Percentiles rank a stretch among this genome's conserved stretches.
Conservation (phyloP, 345 rosid genomes). For the Passiflora organensis region DNA sequence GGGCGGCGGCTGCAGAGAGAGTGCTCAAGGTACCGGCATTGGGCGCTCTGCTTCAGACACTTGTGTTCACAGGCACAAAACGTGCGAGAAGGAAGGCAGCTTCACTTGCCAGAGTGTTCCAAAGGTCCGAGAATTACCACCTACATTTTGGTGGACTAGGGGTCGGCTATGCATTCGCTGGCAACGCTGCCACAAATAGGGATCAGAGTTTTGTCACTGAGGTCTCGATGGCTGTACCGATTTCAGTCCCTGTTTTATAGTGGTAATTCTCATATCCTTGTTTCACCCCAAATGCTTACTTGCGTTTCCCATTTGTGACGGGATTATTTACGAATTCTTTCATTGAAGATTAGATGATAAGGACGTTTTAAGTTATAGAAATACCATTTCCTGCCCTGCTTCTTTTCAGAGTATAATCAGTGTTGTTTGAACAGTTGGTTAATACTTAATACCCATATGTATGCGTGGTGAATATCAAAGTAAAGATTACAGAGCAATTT, state of each 20-base stretch:
- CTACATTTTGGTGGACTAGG: constrained; percentile 53
- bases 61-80: constrained; percentile 85
- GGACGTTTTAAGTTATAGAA: constrained; percentile 20
- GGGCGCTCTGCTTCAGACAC: constrained; percentile 65
- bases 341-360: constrained; percentile 36
- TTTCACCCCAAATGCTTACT: constrained; percentile 11
- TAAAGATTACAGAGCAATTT: not conserved
- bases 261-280: constrained; percentile 13
- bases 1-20: constrained; percentile 61
- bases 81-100: constrained; percentile 93
- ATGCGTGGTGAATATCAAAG: constrained; percentile 4
- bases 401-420: constrained; percentile 9
- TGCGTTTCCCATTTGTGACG: constrained; percentile 19
- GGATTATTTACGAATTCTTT: constrained; percentile 45
- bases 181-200: constrained; percentile 43
- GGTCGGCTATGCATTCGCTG: constrained; percentile 53
- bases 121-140: constrained; percentile 58
- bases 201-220: constrained; percentile 49
- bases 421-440: constrained; percentile 7
- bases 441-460: constrained; percentile 8
- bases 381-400: constrained; percentile 9
- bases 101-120: constrained; percentile 86
- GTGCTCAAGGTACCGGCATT: constrained; percentile 74
- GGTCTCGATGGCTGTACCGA: constrained; percentile 62
- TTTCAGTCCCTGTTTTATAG: constrained; percentile 67